phyloP scores from a whole-genome alignment of 768 basidiomycete genomes.

The Collybiopsis luxurians region DNA sequence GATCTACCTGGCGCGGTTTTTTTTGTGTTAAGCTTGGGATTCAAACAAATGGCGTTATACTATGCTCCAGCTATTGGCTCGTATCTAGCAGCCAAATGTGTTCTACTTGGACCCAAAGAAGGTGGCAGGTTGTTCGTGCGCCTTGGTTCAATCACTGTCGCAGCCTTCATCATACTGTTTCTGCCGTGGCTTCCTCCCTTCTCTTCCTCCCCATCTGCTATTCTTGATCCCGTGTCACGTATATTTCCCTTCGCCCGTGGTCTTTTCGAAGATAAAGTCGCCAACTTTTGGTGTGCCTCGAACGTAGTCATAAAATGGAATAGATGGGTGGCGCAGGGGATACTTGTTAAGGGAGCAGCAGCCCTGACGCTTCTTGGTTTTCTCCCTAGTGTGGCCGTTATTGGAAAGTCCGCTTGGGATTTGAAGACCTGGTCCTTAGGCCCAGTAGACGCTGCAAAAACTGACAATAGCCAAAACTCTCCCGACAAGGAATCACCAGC shows the following conservation, averaged over 20 bases:
- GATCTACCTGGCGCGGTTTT: constrained; percentile 76
- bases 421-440: constrained; percentile 15
- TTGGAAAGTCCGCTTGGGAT: constrained; percentile 36
- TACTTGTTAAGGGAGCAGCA: constrained; percentile 66
- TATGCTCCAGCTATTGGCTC: constrained; percentile 92
- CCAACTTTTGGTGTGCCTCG: constrained; percentile 96
- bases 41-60: constrained; percentile 97
- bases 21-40: constrained; percentile 83
- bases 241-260: constrained; percentile 93
- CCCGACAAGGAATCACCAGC: not conserved
- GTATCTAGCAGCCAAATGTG: constrained; percentile 86
- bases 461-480: not conserved
- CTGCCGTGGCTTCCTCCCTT: constrained; percentile 78
- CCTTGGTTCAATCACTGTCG: constrained; percentile 58
- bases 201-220: constrained; percentile 36
- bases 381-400: constrained; percentile 52
- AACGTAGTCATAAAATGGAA: constrained; percentile 91
- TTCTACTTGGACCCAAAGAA: constrained; percentile 65
- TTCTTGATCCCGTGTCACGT: constrained; percentile 67
- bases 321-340: constrained; percentile 38
- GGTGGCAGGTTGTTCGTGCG: constrained; percentile 62
- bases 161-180: constrained; percentile 70
- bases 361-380: constrained; percentile 70
- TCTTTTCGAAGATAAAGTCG: constrained; percentile 93
- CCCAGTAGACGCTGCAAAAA: not conserved